Conservation (phyloP, 179 eudicot genomes). For the Spergularia azorica region DNA sequence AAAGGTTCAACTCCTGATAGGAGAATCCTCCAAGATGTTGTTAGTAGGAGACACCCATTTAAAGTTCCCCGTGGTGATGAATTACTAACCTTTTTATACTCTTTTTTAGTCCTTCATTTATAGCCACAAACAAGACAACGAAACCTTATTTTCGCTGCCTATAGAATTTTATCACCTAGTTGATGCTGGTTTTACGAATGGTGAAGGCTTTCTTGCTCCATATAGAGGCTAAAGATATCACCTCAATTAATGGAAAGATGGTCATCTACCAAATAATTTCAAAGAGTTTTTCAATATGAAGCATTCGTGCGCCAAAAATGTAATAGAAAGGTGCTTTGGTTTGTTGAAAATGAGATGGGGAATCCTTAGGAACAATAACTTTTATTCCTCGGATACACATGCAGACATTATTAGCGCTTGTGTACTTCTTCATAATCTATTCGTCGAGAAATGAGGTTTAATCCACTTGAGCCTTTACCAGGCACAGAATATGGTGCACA, state of each 20-base stretch:
- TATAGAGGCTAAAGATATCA: slow-evolving; percentile 25
- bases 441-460: slow-evolving; percentile 21
- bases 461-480: slow-evolving; percentile 2
- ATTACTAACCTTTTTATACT: no score
- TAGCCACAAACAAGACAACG: not conserved
- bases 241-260: slow-evolving; percentile 20
- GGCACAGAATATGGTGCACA: not conserved
- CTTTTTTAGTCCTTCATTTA: not conserved
- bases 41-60: slow-evolving; percentile 16
- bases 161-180: slow-evolving; percentile 17
- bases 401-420: slow-evolving; percentile 12
- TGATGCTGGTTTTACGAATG: slow-evolving; percentile 25
- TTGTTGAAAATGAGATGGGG: slow-evolving; percentile 13
- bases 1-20: slow-evolving; percentile 19
- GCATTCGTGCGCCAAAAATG: slow-evolving; percentile 20
- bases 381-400: not conserved
- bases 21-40: slow-evolving; percentile 21
- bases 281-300: slow-evolving; percentile 18
- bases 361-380: slow-evolving; percentile 17
- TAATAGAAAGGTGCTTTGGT: slow-evolving; percentile 23
- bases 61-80: slow-evolving; percentile 21
- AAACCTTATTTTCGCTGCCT: not conserved
- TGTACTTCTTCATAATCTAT: slow-evolving; percentile 17
- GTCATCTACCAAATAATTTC: slow-evolving; percentile 6
- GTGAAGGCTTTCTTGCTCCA: slow-evolving; percentile 24